Base-by-base conservation (phyloP, 495 filamentous ascomycete species). In the Hypoxylon lenormandii region DNA sequence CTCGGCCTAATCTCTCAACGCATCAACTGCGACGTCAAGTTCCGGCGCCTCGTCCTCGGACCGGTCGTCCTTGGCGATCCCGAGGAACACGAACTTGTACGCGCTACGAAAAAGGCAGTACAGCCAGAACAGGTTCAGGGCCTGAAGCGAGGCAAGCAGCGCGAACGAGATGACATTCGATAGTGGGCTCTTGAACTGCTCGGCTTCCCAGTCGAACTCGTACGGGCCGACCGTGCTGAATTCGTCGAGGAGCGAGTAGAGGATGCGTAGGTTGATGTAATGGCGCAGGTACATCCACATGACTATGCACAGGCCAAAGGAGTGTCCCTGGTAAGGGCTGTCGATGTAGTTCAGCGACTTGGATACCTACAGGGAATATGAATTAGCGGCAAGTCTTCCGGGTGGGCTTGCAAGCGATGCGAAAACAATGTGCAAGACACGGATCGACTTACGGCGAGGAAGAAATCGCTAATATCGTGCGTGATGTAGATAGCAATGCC, bases 401-500 rank as follows among this genome's bases (percentile, higher is more conserved):
- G 23, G 23, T 26, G 5, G 23, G 23, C 23, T 26, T 26, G 23
- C 23, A 26, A 5, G 5, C 23, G 23, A 8, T 33, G 4, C 61
- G 55, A 18, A 33, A 33, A 7, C 12, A 5, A 6, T 50, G 37
- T 26, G n/a, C 18, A 18, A 1, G 19, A 26, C 16, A 22, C 37
- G 13, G 50, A 22, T 43, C 16, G 40, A 84, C 91, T 78, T 88
- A 95, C 92, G 15, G 96, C 96, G 13, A 98, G 84, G 87, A 98
- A 98, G 79, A 98, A 97, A 75, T 98, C 95, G 54, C 88, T 91
- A 65, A 98, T 91, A 69, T 98, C 95, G 73, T 97, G 93, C 15
- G 95, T 98, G 64, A 97, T 93, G 77, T 97, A 98, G 6, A 98
- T 94, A 23, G 92, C 94, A 40, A 98, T 75, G n/a, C 95, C 95